Conservation (phyloP, 1,284 basidiomycete genomes). For the Ganoderma resinaceum region DNA sequence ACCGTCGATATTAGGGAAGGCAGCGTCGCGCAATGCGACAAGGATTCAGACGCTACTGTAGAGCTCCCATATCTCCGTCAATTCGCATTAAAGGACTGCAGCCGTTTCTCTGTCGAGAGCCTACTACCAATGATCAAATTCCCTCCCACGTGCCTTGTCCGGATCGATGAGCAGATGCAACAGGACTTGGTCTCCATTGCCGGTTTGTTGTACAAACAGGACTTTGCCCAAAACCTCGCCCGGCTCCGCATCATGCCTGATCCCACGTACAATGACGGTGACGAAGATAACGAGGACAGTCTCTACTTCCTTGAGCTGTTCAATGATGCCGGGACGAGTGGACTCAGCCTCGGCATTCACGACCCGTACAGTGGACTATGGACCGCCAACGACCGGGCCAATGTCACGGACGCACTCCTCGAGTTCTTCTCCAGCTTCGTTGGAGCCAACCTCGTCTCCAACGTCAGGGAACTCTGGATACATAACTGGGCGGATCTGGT, state of each 20-base stretch:
- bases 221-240: constrained; percentile 1
- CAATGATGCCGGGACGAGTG: background rate
- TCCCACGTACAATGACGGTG: background rate
- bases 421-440: background rate
- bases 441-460: background rate
- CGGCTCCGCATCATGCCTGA: constrained; percentile 7
- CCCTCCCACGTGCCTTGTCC: background rate
- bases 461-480: background rate
- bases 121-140: background rate
- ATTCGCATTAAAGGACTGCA: background rate
- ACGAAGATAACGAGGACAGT: background rate
- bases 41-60: background rate
- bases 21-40: background rate
- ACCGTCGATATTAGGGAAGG: background rate
- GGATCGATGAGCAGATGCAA: background rate
- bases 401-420: background rate
- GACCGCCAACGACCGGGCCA: background rate
- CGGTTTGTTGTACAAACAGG: background rate
- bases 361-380: background rate
- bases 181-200: background rate
- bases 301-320: background rate
- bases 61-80: background rate
- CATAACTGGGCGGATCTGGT: background rate
- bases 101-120: background rate
- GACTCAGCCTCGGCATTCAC: background rate